Evolutionary conservation across 441 rosid species (phyloP), one percentile per base, ranked within the genome.

Genomic region (Capsella rubella): DNA sequence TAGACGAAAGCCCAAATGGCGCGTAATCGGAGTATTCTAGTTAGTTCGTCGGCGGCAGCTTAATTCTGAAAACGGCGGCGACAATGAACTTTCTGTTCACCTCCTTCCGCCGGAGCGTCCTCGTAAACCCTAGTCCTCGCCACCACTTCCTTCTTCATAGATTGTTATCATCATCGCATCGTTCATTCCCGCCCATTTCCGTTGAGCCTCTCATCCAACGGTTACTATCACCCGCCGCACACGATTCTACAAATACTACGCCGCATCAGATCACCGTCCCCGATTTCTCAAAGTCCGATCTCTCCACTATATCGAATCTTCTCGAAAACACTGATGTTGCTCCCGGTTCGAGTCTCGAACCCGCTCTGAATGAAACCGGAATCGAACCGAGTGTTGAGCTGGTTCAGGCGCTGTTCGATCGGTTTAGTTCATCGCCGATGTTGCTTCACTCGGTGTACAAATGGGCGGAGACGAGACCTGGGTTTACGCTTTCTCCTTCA

Each of bases 401-500:
- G 75, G 39, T 92, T 34, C 77, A 56, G 7, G 82, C 89, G n/a
- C 14, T 92, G 10, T 87, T 90, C 74, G 84, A 82, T 42, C 88
- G 74, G 16, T 89, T 90, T 45, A 87, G 69, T 49, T 85, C 89
- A 37, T 92, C 93, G 49, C 95, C 97, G n/a, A 89, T 79, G 58
- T 61, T 92, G 82, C 53, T 90, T 46, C 84, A 83, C 73, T 15
- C 82, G 12, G 66, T 92, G 79, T 89, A 86, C 76, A 80, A 78
- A 53, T 89, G 98, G 98, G 92, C 97, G 3, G 90, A 88, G 79
- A 86, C 32, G 86, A 83, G 83, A 50, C 85, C 90, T 1, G 83
- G 79, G 55, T 87, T 92, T 59, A 72, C 65, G 54, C 66, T 78
- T 42, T 78, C 94, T 62, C 71, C 80, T 3, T 8, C 72, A 18